These are phyloP conservation scores for Fraxinus greggii DNA, from an alignment of 305 asterid genomes.

Conservation along the genomic window DNA sequence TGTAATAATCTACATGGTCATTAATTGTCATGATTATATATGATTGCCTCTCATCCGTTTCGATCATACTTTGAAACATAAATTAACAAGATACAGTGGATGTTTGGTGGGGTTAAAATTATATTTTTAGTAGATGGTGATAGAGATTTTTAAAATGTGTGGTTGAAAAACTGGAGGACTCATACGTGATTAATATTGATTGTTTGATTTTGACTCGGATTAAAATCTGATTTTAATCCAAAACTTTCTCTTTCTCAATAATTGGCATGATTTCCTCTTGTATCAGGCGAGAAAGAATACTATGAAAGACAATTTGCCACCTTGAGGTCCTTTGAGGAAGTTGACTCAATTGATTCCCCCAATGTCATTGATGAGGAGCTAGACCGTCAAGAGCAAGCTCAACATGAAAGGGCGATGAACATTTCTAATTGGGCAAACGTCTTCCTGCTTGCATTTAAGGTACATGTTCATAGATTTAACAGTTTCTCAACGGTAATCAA, in stretches of 20 bases:
- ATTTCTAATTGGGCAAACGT: constrained; percentile 75
- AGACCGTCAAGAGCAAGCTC: constrained; percentile 47
- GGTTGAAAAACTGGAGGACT: no score
- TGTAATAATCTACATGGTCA: neutral
- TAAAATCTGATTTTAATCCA: no score
- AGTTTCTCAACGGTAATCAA: neutral
- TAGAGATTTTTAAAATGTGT: no score
- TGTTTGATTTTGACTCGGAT: no score
- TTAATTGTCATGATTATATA: neutral
- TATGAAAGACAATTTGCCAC: constrained; percentile 76
- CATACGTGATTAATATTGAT: no score
- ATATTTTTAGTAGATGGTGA: no score
- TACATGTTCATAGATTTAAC: constrained; percentile 11
- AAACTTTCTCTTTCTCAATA: neutral
- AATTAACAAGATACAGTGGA: neutral
- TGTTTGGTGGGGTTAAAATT: no score
- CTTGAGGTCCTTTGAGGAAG: constrained; percentile 73
- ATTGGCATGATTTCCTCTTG: neutral
- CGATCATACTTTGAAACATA: neutral
- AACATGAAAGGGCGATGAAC: constrained; percentile 74
- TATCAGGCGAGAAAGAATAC: constrained; percentile 69
- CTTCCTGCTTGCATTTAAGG: constrained; percentile 73
- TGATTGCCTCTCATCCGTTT: neutral
- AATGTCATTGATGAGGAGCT: constrained; percentile 46
- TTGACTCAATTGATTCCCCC: constrained; percentile 52